Percentiles rank a stretch among this genome's conserved stretches.
phyloP scores from a whole-genome alignment of 345 rosid genomes.

The Salix arbutifolia region DNA sequence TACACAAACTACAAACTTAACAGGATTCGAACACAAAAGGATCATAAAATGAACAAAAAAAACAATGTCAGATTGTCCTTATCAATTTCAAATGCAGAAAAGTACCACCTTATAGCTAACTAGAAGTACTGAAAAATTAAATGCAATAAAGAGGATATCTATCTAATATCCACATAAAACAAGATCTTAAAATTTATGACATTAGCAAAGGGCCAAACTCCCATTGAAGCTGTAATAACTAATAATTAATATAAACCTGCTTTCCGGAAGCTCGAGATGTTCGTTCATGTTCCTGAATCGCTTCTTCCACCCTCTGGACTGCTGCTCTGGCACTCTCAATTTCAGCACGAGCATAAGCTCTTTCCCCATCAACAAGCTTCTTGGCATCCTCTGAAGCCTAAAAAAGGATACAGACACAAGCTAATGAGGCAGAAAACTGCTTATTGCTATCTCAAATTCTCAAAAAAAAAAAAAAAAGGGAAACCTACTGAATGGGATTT shows the following conservation, averaged over 20 bases:
- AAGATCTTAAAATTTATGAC: background rate
- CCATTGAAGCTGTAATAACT: background rate
- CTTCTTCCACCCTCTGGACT: slow-evolving; percentile 96
- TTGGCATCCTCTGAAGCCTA: slow-evolving; percentile 99
- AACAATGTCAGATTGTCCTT: background rate
- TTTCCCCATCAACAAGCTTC: slow-evolving; percentile 89
- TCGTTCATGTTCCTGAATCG: slow-evolving; percentile 77
- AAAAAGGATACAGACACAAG: background rate
- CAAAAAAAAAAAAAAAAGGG: background rate
- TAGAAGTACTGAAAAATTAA: background rate
- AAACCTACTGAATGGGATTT: background rate
- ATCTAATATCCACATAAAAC: background rate
- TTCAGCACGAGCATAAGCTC: slow-evolving; percentile 93
- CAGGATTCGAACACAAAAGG: background rate
- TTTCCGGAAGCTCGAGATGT: slow-evolving; percentile 74
- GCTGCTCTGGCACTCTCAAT: slow-evolving; percentile 97
- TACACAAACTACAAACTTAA: slow-evolving; percentile 11
- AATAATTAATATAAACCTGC: slow-evolving; percentile 35
- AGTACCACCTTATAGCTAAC: background rate
- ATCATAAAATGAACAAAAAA: background rate
- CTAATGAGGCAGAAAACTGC: background rate
- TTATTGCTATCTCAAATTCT: background rate
- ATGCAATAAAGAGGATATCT: background rate
- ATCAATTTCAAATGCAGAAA: background rate
- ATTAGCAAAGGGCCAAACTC: background rate